Evolutionary conservation across 164 flowering plant genomes (phyloP).

Genomic region (Piper longum): DNA sequence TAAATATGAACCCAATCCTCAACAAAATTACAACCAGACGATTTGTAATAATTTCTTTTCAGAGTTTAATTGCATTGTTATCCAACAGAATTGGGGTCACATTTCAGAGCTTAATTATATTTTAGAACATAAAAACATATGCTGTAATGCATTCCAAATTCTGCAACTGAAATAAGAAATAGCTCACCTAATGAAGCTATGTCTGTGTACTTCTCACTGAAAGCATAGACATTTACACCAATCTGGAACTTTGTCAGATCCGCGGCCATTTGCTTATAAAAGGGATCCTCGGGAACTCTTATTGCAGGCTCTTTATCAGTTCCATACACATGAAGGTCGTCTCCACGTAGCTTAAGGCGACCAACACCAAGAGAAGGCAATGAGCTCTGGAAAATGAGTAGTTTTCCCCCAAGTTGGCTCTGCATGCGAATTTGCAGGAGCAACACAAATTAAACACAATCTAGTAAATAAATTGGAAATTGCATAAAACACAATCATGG

Average conservation of each 20-base stretch:
- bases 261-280: slow-evolving; percentile 96
- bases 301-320: slow-evolving; percentile 76
- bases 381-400: slow-evolving; percentile 76
- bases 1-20: no score
- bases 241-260: slow-evolving; percentile 85
- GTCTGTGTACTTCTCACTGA: slow-evolving; percentile 91
- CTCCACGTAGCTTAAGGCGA: slow-evolving; percentile 84
- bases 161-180: no score
- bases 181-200: slow-evolving; percentile 69
- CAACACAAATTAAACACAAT: background rate
- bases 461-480: background rate
- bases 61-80: no score
- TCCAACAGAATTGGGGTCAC: no score
- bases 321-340: slow-evolving; percentile 84
- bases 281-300: slow-evolving; percentile 61
- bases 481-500: background rate
- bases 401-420: slow-evolving; percentile 95
- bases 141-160: no score
- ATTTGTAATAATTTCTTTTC: no score
- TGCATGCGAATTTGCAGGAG: slow-evolving; percentile 13
- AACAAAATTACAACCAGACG: no score
- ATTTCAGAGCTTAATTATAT: no score
- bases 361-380: slow-evolving; percentile 92
- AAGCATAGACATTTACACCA: slow-evolving; percentile 68
- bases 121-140: no score